Evolutionary conservation across 2,329 filamentous ascomycete species (phyloP).

Genomic region (Ambrosiella cleistominuta): DNA sequence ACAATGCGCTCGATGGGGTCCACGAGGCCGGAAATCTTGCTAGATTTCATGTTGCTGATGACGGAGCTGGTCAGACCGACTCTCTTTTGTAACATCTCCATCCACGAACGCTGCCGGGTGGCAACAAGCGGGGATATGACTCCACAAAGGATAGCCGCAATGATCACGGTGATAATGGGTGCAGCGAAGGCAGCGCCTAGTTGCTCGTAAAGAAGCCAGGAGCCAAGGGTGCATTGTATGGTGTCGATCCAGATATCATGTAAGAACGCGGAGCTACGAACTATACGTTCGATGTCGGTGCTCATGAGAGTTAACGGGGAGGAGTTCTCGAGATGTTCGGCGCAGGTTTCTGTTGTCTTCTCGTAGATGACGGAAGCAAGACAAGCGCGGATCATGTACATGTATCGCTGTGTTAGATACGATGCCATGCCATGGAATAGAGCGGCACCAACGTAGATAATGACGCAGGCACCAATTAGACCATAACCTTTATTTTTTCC

Average conservation of each 20-base stretch:
- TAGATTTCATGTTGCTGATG: slow-evolving; percentile 20
- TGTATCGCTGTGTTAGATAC: slow-evolving; percentile 22
- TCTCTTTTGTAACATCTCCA: slow-evolving; percentile 21
- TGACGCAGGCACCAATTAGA: slow-evolving; percentile 24
- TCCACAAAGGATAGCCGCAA: slow-evolving; percentile 13
- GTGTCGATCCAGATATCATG: slow-evolving; percentile 26
- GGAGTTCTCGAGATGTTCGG: slow-evolving; percentile 21
- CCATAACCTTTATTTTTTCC: slow-evolving; percentile 20
- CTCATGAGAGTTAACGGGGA: slow-evolving; percentile 30
- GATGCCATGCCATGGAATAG: slow-evolving; percentile 23
- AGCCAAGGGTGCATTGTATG: slow-evolving; percentile 27
- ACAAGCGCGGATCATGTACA: slow-evolving; percentile 20
- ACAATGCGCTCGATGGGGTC: slow-evolving; percentile 17
- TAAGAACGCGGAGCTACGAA: slow-evolving; percentile 19
- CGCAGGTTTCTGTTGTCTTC: slow-evolving; percentile 20
- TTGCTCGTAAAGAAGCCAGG: slow-evolving; percentile 29
- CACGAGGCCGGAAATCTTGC: slow-evolving; percentile 17
- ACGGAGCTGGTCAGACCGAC: slow-evolving; percentile 19
- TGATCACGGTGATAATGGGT: slow-evolving; percentile 27
- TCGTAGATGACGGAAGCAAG: slow-evolving; percentile 21
- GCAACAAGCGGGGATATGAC: slow-evolving; percentile 13
- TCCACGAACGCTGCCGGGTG: slow-evolving; percentile 20
- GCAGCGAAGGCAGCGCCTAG: slow-evolving; percentile 30
- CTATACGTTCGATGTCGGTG: slow-evolving; percentile 28
- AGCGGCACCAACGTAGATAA: slow-evolving; percentile 26